Percentiles rank a stretch among this genome's conserved stretches.
Conservation (phyloP, 208 protist genomes). For the Hexamita inflata region DNA sequence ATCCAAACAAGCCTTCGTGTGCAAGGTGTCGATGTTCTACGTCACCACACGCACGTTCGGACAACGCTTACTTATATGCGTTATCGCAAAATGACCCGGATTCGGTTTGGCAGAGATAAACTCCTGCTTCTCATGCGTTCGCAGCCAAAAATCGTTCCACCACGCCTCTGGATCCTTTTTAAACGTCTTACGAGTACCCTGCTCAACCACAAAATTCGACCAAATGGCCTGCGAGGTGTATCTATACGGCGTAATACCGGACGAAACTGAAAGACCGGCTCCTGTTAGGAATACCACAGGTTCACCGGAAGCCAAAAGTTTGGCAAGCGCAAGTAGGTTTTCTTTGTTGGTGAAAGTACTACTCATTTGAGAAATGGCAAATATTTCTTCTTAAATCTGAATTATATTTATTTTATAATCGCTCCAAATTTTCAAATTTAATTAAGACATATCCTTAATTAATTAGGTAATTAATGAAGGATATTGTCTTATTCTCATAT, state of each 20-base stretch:
- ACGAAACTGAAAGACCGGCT: conserved; percentile 29
- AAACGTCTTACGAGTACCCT: conserved; percentile 26
- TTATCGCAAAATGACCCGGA: conserved; percentile 35
- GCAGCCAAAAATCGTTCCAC: conserved; percentile 39
- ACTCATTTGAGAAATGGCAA: not conserved
- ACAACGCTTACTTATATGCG: not conserved
- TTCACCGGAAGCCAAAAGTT: not conserved
- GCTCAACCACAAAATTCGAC: conserved; percentile 33
- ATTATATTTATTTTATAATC: not conserved
- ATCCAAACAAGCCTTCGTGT: conserved; percentile 16
- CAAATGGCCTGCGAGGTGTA: conserved; percentile 35
- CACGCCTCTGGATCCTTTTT: conserved; percentile 32
- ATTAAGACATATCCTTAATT: too few relatives aligned
- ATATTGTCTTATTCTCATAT: too few relatives aligned
- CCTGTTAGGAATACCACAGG: conserved; percentile 20
- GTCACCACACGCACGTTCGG: not conserved
- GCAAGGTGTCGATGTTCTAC: conserved; percentile 36
- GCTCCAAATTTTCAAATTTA: too few relatives aligned
- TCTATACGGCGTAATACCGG: conserved; percentile 39
- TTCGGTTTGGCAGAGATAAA: conserved; percentile 37
- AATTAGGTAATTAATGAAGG: too few relatives aligned
- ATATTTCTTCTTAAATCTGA: not conserved
- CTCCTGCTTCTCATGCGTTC: conserved; percentile 30
- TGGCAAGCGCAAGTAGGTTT: not conserved
- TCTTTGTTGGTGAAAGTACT: not conserved